Percentiles rank a stretch among this genome's conserved stretches.
Conservation (phyloP, 192 early-diverging fungal species). For the Coemansia sp. region DNA sequence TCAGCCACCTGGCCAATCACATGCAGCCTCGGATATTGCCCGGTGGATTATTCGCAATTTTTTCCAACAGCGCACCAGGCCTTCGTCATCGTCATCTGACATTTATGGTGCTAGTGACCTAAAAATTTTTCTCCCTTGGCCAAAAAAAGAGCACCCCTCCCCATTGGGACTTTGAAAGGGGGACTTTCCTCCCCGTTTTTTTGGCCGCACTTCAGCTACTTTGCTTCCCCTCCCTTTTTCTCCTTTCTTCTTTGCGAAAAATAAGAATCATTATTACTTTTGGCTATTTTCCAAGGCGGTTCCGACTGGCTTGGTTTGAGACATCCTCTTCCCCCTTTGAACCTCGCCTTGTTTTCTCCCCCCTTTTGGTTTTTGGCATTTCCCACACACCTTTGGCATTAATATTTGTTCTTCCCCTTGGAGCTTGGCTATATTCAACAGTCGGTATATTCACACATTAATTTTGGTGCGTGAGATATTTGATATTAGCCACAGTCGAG, state of each 20-base stretch:
- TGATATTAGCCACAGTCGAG: background rate
- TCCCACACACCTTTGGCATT: slow-evolving; percentile 7
- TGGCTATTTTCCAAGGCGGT: background rate
- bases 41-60: background rate
- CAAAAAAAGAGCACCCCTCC: slow-evolving; percentile 9
- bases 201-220: slow-evolving; percentile 1
- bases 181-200: background rate
- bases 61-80: background rate
- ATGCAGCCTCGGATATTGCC: too few species aligned
- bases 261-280: background rate
- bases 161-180: background rate
- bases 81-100: background rate
- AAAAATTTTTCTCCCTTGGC: slow-evolving; percentile 6
- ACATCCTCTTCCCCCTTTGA: slow-evolving; percentile 8
- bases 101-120: background rate
- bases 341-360: slow-evolving; percentile 4
- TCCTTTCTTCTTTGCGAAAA: slow-evolving; percentile 1
- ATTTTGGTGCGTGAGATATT: slow-evolving; percentile 3
- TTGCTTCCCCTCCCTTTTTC: slow-evolving; percentile 1
- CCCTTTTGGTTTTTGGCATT: slow-evolving; percentile 3
- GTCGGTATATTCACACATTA: background rate
- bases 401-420: background rate
- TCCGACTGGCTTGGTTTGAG: slow-evolving; percentile 1
- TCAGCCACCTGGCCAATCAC: background rate
- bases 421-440: too few species aligned